These are phyloP conservation scores for Alternaria angustiovoidea DNA, from an alignment of 2,329 filamentous ascomycete species.

Conservation along the genomic window DNA sequence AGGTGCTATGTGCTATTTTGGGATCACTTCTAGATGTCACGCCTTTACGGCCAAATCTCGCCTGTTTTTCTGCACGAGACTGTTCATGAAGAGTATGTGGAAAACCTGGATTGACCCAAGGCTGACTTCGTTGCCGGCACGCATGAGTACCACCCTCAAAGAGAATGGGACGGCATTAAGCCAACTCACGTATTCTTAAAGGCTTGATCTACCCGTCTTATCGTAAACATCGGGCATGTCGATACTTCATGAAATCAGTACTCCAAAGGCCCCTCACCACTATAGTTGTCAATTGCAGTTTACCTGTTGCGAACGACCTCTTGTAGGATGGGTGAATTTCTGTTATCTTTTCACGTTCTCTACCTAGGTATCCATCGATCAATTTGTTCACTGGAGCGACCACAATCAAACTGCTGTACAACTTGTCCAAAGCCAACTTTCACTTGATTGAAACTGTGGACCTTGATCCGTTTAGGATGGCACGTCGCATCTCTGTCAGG, in stretches of 20 bases:
- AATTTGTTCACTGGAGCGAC: neutral
- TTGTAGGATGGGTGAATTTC: too few relatives aligned
- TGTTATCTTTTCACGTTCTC: too few relatives aligned
- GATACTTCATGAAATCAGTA: too few relatives aligned
- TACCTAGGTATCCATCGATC: neutral
- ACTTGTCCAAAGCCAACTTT: neutral
- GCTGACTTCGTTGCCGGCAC: neutral
- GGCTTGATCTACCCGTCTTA: too few relatives aligned
- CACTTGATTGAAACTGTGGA: neutral
- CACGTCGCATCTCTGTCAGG: too few relatives aligned
- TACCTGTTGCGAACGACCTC: too few relatives aligned
- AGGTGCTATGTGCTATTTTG: conserved; percentile 14
- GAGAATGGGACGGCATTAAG: conserved; percentile 6
- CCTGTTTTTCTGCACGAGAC: neutral
- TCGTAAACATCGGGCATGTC: too few relatives aligned
- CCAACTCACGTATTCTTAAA: neutral
- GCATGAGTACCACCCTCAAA: neutral
- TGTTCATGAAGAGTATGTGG: neutral
- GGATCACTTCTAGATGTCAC: conserved; percentile 5
- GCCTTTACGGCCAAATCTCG: neutral
- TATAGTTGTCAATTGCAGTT: too few relatives aligned
- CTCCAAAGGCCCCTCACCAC: too few relatives aligned
- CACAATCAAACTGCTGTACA: neutral
- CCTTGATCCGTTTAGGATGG: too few relatives aligned
- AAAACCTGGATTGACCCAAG: neutral